Base-by-base conservation (phyloP, 2,329 filamentous ascomycete genomes). In the Colletotrichum sp. region DNA sequence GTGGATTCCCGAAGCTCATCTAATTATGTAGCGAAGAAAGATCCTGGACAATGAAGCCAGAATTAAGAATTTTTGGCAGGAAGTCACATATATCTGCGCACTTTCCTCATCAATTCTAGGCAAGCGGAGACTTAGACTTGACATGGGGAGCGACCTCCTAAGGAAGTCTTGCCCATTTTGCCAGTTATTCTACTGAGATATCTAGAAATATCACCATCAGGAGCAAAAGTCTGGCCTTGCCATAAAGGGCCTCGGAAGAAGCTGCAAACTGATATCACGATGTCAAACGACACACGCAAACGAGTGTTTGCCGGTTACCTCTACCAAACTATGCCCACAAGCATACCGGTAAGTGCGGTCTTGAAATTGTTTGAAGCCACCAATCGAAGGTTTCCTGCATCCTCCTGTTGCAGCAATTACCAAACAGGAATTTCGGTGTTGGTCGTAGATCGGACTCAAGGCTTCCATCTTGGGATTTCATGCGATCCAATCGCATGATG, bases 401-500 rank as follows among this genome's bases (percentile, higher is more conserved):
- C n/a, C 3, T 1, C 1, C n/a, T 6, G 12, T 52, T 21, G n/a
- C 3, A 52, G n/a, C 43, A 52, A 52, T 3, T 36, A n/a, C 30
- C 59, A 36, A 36, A 32, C 26, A 4, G 43, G 43, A n/a, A 57
- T 9, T 21, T 36, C 28, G 65, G 14, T 16, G 30, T 28, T 16
- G 28, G 28, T 55, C n/a, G 65, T 30, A 59, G 30, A 59, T 59
- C 43, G n/a, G 30, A 34, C 28, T 9, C 28, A 34, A 59, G 48
- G 48, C 65, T 59, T 34, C 48, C 30, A 28, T 13, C 14, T 28
- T 18, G 34, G 12, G 26, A 24, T 32, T 32, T 18, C 16, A 55
- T 18, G 61, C 68, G 39, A 65, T 7, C 72, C 61, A 72, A 75
- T 68, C 26, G 57, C 39, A 21, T 26, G 12, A 7, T 9, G 26